Conservation (phyloP, 2,329 filamentous ascomycete species). For the Botrytis paeoniae region DNA sequence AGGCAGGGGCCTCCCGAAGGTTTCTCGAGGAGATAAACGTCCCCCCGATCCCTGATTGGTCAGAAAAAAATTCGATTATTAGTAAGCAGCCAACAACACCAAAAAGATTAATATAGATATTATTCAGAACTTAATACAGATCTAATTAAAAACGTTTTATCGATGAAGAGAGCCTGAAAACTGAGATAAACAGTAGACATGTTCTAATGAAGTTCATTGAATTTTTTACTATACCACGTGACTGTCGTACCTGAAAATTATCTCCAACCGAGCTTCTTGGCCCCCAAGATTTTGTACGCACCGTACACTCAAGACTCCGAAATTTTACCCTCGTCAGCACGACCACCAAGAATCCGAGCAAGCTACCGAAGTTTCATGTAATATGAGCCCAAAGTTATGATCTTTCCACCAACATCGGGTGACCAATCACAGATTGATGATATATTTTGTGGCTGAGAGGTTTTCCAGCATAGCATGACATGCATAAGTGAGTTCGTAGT, state of each 20-base stretch:
- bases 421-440: not conserved
- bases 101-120: no score
- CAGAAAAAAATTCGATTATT: no score
- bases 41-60: no score
- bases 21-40: no score
- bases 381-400: not conserved
- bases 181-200: no score
- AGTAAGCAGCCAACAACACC: no score
- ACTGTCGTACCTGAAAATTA: rapidly evolving
- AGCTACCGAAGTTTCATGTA: not conserved
- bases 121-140: no score
- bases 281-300: not conserved
- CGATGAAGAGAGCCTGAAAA: no score
- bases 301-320: no score
- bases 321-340: not conserved
- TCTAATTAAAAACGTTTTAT: no score
- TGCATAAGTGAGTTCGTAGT: not conserved
- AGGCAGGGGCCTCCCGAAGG: no score
- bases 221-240: not conserved
- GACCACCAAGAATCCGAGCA: not conserved
- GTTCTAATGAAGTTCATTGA: not conserved
- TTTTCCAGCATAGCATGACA: not conserved
- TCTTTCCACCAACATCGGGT: not conserved
- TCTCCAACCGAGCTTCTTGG: not conserved
- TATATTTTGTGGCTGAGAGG: not conserved